phyloP scores from a whole-genome alignment of 768 basidiomycete genomes.

The Cyclocybe cylindracea region DNA sequence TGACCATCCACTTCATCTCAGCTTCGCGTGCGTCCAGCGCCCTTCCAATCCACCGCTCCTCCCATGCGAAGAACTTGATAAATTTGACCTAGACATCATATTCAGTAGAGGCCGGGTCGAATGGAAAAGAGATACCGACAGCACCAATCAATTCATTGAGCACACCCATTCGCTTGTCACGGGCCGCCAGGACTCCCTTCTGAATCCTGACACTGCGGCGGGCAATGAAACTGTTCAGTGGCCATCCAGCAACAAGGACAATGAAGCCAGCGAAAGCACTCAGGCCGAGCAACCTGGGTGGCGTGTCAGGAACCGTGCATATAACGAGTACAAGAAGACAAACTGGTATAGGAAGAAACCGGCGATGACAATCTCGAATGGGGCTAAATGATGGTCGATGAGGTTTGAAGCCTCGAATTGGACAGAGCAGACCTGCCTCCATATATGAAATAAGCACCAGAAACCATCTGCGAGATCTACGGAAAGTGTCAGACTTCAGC shows the following conservation, averaged over 20 bases:
- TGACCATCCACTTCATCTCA: slow-evolving; percentile 80
- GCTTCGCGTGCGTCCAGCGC: slow-evolving; percentile 61
- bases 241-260: slow-evolving; percentile 66
- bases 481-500: neutral
- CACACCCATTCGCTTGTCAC: slow-evolving; percentile 78
- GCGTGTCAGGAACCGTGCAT: neutral
- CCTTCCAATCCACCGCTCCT: slow-evolving; percentile 71
- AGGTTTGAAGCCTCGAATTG: slow-evolving; percentile 8
- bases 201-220: slow-evolving; percentile 60
- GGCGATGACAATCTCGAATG: slow-evolving; percentile 78
- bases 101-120: neutral
- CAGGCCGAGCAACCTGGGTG: slow-evolving; percentile 55
- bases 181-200: slow-evolving; percentile 57
- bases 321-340: slow-evolving; percentile 14
- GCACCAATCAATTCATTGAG: slow-evolving; percentile 77
- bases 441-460: slow-evolving; percentile 66
- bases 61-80: slow-evolving; percentile 86
- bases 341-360: slow-evolving; percentile 77
- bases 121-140: slow-evolving; percentile 32
- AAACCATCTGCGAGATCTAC: slow-evolving; percentile 51
- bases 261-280: slow-evolving; percentile 78
- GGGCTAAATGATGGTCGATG: slow-evolving; percentile 40
- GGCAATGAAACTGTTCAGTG: slow-evolving; percentile 69
- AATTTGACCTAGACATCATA: slow-evolving; percentile 54
- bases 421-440: slow-evolving; percentile 42